These are phyloP conservation scores for Russula griseocarnosa DNA, from an alignment of 768 basidiomycete species.

Conservation along the genomic window DNA sequence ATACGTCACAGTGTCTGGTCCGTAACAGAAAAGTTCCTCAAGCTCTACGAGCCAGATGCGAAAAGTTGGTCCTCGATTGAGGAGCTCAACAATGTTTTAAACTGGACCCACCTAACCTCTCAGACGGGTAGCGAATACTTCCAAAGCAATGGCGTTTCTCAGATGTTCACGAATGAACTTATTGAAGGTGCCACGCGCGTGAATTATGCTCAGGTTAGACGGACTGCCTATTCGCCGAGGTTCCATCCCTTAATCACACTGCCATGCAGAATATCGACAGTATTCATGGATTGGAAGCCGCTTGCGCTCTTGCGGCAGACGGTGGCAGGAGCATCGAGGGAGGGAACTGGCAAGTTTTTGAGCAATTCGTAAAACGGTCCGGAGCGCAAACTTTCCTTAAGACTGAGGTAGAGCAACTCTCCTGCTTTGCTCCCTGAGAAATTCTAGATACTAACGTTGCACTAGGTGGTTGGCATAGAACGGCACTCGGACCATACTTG, in stretches of 20 bases:
- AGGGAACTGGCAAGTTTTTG: slow-evolving; percentile 85
- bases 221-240: background rate
- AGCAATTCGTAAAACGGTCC: slow-evolving; percentile 68
- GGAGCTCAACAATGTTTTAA: slow-evolving; percentile 24
- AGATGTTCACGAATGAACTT: slow-evolving; percentile 60
- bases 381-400: slow-evolving; percentile 66
- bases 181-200: slow-evolving; percentile 70
- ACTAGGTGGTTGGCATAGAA: slow-evolving; percentile 41
- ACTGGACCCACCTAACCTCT: slow-evolving; percentile 37
- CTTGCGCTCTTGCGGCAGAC: slow-evolving; percentile 64
- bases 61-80: slow-evolving; percentile 60
- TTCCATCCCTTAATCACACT: background rate
- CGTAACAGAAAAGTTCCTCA: slow-evolving; percentile 49
- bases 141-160: slow-evolving; percentile 47
- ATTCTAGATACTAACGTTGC: slow-evolving; percentile 28
- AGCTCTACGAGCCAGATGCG: slow-evolving; percentile 51
- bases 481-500: slow-evolving; percentile 41
- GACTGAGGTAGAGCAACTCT: slow-evolving; percentile 50
- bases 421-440: background rate
- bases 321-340: slow-evolving; percentile 65
- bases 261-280: slow-evolving; percentile 51
- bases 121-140: slow-evolving; percentile 57
- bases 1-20: slow-evolving; percentile 44
- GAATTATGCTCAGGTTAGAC: slow-evolving; percentile 69
- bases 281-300: slow-evolving; percentile 76